Evolutionary conservation across 2,329 filamentous ascomycete genomes (phyloP), one percentile per base, ranked within the genome.

Genomic region (Hymenoscyphus linearis): DNA sequence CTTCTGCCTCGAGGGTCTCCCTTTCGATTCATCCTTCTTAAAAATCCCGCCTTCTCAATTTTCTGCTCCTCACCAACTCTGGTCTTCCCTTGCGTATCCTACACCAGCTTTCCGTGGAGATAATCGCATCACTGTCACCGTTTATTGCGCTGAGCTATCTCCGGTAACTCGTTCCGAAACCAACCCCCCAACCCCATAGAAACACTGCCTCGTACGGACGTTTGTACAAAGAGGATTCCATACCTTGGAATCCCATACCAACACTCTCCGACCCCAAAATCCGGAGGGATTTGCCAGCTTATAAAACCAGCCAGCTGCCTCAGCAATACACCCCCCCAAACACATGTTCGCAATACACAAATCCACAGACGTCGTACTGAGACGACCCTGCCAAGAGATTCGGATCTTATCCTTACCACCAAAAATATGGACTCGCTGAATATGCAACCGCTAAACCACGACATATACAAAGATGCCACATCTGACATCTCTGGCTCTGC

Each of bases 361-460:
- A 22, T 25, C 13, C 18, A 50, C 18, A 50, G 44, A 16, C 18
- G 34, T 60, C 16, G 57, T 59, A 55, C 56, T 7, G 31, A 16
- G 44, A 57, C 7, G 31, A 26, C 50, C 59, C 50, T 37, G 37
- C 50, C 55, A 44, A 54, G 27, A 9, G 25, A 31, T 50, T 50
- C 44, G 44, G 44, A 25, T 50, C 44, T 50, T 13, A 50, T 47
- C 44, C 44, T 18, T 50, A 50, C 55, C 35, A 47, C 54, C 36
- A 54, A 35, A 37, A 31, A 26, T 22, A 54, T 47, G 31, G 56
- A 31, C 35, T 27, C 40, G n/a, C 53, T 52, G 50, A 14, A 50
- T 40, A 60, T 37, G 37, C 58, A 52, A 16, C 52, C 58, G 36
- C 60, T 62, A 40, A 52, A 58, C 55, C 59, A 62, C 3, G 27